Conservation (phyloP, 805 yeast species). For the Candida vaughaniae region DNA sequence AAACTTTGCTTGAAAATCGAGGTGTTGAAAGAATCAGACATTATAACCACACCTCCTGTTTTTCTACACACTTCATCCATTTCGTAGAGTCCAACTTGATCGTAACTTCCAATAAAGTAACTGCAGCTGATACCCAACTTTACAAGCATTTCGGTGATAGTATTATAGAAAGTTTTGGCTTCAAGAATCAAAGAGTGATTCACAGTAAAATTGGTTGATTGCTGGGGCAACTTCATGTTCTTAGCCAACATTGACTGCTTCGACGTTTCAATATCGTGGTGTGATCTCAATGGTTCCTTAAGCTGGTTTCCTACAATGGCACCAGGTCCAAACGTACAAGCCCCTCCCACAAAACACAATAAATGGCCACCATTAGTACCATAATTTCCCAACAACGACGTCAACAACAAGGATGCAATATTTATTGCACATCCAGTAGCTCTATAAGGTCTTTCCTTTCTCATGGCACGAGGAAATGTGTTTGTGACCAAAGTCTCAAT, state of each 20-base stretch:
- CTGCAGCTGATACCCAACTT: slow-evolving; percentile 82
- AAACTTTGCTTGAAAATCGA: slow-evolving; percentile 92
- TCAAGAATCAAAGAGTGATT: slow-evolving; percentile 13
- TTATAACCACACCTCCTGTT: slow-evolving; percentile 87
- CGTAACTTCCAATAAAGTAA: slow-evolving; percentile 92
- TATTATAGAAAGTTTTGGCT: slow-evolving; percentile 56
- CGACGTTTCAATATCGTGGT: slow-evolving; percentile 92
- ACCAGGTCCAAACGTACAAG: slow-evolving; percentile 94
- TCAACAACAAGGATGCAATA: slow-evolving; percentile 78
- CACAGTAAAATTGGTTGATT: slow-evolving; percentile 13
- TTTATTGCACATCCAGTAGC: slow-evolving; percentile 91
- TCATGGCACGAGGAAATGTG: slow-evolving; percentile 50
- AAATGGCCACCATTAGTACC: slow-evolving; percentile 77
- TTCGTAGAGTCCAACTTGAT: slow-evolving; percentile 92
- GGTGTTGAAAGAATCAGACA: slow-evolving; percentile 92
- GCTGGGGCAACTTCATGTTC: slow-evolving; percentile 53
- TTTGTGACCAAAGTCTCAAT: slow-evolving; percentile 79
- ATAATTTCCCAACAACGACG: slow-evolving; percentile 76
- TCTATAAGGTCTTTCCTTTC: slow-evolving; percentile 72
- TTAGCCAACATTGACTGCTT: slow-evolving; percentile 71
- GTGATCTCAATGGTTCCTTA: slow-evolving; percentile 96
- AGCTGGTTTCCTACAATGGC: slow-evolving; percentile 86
- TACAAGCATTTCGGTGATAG: slow-evolving; percentile 63
- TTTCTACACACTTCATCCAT: slow-evolving; percentile 82
- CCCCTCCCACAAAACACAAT: slow-evolving; percentile 90